These are phyloP conservation scores for Vitis labrusca DNA, from an alignment of 164 flowering plant genomes.

Conservation along the genomic window DNA sequence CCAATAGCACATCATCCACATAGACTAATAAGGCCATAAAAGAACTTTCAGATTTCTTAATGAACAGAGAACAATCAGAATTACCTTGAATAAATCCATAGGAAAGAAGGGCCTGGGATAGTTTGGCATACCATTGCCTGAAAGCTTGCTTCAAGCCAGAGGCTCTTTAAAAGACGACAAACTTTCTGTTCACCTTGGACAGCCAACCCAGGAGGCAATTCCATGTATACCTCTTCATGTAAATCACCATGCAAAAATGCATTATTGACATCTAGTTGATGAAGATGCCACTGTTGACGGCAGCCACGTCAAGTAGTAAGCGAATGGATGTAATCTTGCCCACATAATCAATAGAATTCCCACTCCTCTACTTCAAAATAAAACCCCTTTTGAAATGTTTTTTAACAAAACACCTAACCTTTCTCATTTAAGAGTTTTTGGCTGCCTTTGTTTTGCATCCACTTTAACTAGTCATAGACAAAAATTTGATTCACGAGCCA, in stretches of 20 bases:
- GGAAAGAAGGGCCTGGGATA: not conserved
- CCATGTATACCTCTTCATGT: slow-evolving; percentile 3
- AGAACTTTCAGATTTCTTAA: not conserved
- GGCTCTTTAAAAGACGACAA: not conserved
- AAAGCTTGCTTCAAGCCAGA: slow-evolving; percentile 8
- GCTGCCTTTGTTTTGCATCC: no score
- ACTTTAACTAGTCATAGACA: no score
- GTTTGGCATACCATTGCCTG: slow-evolving; percentile 1
- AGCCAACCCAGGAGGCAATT: not conserved
- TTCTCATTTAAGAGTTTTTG: no score
- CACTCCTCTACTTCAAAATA: no score
- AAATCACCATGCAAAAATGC: slow-evolving; percentile 8
- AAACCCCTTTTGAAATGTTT: no score
- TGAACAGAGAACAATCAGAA: not conserved
- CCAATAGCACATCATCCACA: slow-evolving; percentile 7
- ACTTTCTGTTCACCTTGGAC: not conserved
- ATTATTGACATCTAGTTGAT: slow-evolving; percentile 3
- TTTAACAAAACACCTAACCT: no score
- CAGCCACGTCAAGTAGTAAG: not conserved
- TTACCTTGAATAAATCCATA: no score
- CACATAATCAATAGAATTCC: no score
- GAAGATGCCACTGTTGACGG: not conserved
- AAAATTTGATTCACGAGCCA: no score
- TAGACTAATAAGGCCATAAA: not conserved
- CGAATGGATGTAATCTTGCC: not conserved